Evolutionary conservation across 2,329 filamentous ascomycete species (phyloP).

Genomic region (Fusarium austroafricanum): DNA sequence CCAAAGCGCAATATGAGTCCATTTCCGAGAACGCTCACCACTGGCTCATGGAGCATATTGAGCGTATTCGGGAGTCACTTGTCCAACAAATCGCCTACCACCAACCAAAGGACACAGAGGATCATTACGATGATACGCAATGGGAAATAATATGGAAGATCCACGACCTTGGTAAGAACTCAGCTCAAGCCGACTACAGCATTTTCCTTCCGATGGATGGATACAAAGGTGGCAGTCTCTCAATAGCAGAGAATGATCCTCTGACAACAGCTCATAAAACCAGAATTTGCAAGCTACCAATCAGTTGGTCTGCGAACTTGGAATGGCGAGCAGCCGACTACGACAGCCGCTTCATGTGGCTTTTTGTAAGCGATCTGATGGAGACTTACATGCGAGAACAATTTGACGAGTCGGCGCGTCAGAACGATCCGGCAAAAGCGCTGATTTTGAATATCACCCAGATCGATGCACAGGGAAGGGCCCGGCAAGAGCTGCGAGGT

Average conservation of each 20-base stretch:
- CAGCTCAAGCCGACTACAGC: slow-evolving; percentile 38
- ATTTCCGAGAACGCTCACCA: slow-evolving; percentile 39
- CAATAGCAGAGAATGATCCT: slow-evolving; percentile 15
- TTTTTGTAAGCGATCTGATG: too few relatives aligned
- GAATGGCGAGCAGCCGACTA: slow-evolving; percentile 16
- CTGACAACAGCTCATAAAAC: not conserved
- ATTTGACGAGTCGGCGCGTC: too few relatives aligned
- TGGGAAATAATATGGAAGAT: slow-evolving; percentile 39
- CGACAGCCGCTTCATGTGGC: too few relatives aligned
- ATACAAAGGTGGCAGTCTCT: slow-evolving; percentile 39
- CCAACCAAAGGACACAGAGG: not conserved
- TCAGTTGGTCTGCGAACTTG: slow-evolving; percentile 26
- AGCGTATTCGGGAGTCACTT: slow-evolving; percentile 35
- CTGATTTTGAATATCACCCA: not conserved
- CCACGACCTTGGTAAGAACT: slow-evolving; percentile 41
- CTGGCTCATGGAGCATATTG: slow-evolving; percentile 43
- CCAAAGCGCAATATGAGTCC: slow-evolving; percentile 36
- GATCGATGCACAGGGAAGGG: slow-evolving; percentile 21
- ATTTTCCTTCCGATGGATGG: slow-evolving; percentile 48
- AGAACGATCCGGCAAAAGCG: slow-evolving; percentile 17
- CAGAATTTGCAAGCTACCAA: slow-evolving; percentile 8
- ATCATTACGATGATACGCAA: slow-evolving; percentile 13
- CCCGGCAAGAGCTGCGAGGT: slow-evolving; percentile 31
- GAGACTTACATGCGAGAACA: not conserved
- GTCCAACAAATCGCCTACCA: slow-evolving; percentile 13